Evolutionary conservation across 208 protist genomes (phyloP).

Genomic region (Zelonia costaricensis): DNA sequence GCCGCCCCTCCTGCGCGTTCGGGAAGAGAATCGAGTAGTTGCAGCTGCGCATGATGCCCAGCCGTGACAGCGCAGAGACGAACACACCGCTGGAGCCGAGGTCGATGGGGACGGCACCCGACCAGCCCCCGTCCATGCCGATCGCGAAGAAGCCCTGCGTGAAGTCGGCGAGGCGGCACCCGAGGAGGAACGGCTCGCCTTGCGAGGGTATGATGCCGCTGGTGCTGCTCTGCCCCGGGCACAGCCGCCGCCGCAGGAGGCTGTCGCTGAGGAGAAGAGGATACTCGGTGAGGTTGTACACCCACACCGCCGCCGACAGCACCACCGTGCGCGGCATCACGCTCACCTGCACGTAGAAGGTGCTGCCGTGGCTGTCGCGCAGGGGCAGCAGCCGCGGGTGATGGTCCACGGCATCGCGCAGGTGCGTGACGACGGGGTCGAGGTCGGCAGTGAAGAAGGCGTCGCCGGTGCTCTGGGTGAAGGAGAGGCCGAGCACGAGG

Average conservation of each 20-base stretch:
- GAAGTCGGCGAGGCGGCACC: slow-evolving; percentile 54
- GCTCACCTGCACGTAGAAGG: slow-evolving; percentile 69
- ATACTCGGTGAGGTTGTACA: slow-evolving; percentile 82
- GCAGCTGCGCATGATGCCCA: slow-evolving; percentile 68
- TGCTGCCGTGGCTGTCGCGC: slow-evolving; percentile 46
- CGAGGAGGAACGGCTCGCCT: slow-evolving; percentile 73
- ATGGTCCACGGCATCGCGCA: slow-evolving; percentile 46
- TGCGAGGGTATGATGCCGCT: slow-evolving; percentile 79
- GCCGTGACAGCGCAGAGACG: slow-evolving; percentile 34
- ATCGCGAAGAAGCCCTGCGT: slow-evolving; percentile 57
- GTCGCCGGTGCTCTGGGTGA: slow-evolving; percentile 70
- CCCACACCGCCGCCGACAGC: slow-evolving; percentile 75
- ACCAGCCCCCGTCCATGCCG: slow-evolving; percentile 75
- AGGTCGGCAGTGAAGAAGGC: slow-evolving; percentile 40
- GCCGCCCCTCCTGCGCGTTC: slow-evolving; percentile 60
- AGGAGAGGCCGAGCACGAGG: slow-evolving; percentile 53
- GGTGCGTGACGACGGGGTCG: slow-evolving; percentile 31
- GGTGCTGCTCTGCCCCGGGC: slow-evolving; percentile 52
- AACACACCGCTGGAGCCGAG: slow-evolving; percentile 69
- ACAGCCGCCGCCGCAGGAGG: slow-evolving; percentile 43
- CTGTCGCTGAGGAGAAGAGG: slow-evolving; percentile 67
- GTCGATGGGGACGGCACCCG: slow-evolving; percentile 48
- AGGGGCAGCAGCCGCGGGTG: slow-evolving; percentile 59
- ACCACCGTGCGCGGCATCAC: slow-evolving; percentile 70
- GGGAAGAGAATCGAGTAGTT: slow-evolving; percentile 81